These are phyloP conservation scores for Fusarium udum DNA, from an alignment of 2,329 filamentous ascomycete genomes.

Conservation along the genomic window DNA sequence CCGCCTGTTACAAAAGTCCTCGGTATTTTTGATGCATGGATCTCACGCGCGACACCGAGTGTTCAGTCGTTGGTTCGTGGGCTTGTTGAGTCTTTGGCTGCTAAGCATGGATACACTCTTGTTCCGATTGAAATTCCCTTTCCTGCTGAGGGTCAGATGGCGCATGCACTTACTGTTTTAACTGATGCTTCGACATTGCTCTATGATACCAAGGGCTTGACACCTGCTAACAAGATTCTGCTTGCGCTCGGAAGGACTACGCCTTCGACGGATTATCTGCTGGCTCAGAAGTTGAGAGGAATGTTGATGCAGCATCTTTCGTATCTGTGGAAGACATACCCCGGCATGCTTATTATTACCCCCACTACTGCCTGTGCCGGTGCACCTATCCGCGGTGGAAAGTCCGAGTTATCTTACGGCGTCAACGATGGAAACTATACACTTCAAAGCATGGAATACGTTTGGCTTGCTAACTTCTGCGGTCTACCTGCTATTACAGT, in stretches of 20 bases:
- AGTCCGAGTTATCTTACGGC: constrained; percentile 52
- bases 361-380: constrained; percentile 68
- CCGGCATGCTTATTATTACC: constrained; percentile 75
- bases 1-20: constrained; percentile 58
- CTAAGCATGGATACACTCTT: constrained; percentile 60
- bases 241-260: constrained; percentile 71
- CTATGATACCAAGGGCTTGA: constrained; percentile 59
- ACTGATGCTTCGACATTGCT: constrained; percentile 64
- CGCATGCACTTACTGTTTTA: constrained; percentile 79
- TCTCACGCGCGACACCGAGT: constrained; percentile 56
- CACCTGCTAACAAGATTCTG: constrained; percentile 71
- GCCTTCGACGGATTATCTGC: constrained; percentile 71
- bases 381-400: constrained; percentile 51
- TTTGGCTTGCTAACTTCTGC: constrained; percentile 62
- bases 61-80: constrained; percentile 54
- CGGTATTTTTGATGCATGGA: constrained; percentile 73
- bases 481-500: constrained; percentile 57
- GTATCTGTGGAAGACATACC: constrained; percentile 70
- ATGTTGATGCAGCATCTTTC: constrained; percentile 77
- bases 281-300: constrained; percentile 75
- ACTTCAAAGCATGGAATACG: constrained; percentile 58
- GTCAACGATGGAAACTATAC: constrained; percentile 59
- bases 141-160: constrained; percentile 71
- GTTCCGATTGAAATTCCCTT: constrained; percentile 68
- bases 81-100: constrained; percentile 63